Evolutionary conservation across 257 asterid genomes (phyloP).

Genomic region (Forsythia suspensa): DNA sequence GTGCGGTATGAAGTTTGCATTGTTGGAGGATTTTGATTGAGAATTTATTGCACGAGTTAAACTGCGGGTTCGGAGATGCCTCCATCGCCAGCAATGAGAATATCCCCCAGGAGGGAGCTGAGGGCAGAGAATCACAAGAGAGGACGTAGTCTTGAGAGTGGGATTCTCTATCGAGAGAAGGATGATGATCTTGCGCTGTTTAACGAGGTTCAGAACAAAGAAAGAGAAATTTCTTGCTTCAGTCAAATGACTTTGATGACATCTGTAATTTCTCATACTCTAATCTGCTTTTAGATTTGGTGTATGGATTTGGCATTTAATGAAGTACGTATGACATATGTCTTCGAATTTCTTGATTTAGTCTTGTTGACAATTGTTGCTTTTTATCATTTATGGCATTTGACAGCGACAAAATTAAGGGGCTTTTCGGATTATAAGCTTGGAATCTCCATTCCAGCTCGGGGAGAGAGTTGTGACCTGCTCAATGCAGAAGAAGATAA

Average conservation of each 20-base stretch:
- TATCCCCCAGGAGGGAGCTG: slow-evolving; percentile 77
- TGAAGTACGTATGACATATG: slow-evolving; percentile 11
- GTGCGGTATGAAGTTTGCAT: slow-evolving; percentile 31
- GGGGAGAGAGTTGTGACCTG: slow-evolving; percentile 84
- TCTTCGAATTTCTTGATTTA: slow-evolving; percentile 13
- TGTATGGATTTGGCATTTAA: slow-evolving; percentile 20
- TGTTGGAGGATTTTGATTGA: slow-evolving; percentile 31
- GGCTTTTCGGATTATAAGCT: slow-evolving; percentile 63
- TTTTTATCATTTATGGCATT: slow-evolving; percentile 33
- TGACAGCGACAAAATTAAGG: slow-evolving; percentile 67
- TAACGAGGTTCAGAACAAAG: slow-evolving; percentile 84
- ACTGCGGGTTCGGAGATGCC: slow-evolving; percentile 54
- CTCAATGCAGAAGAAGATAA: slow-evolving; percentile 88
- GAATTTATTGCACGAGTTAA: slow-evolving; percentile 18
- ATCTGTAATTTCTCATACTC: slow-evolving; percentile 56
- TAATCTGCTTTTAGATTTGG: slow-evolving; percentile 28
- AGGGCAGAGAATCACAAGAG: slow-evolving; percentile 77
- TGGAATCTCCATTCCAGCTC: slow-evolving; percentile 77
- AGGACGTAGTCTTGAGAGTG: slow-evolving; percentile 85
- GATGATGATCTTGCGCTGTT: slow-evolving; percentile 92
- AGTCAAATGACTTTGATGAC: slow-evolving; percentile 73
- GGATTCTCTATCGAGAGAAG: slow-evolving; percentile 52
- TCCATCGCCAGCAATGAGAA: slow-evolving; percentile 79
- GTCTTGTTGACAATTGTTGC: slow-evolving; percentile 29
- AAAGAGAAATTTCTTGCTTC: slow-evolving; percentile 85